Conservation (phyloP, 108 stramenopile species). For the Pseudonitzschia multiseries region DNA sequence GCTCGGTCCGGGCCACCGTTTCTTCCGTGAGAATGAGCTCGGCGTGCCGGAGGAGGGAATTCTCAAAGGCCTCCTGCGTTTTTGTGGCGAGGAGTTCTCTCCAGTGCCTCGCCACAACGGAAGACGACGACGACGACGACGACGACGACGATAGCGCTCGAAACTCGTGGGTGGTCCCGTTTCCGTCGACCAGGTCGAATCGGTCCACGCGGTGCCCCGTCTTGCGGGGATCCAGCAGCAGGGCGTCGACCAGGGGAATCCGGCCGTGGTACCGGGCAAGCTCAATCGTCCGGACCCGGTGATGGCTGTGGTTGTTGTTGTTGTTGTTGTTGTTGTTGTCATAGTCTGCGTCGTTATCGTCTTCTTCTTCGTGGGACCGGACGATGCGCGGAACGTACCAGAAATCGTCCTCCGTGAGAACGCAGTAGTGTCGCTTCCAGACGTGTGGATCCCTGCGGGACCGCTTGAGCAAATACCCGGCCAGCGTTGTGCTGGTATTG, state of each 20-base stretch:
- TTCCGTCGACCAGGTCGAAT: slow-evolving; percentile 22
- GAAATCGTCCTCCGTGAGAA: slow-evolving; percentile 52
- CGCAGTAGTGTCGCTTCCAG: slow-evolving; percentile 47
- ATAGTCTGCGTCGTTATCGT: too few species aligned
- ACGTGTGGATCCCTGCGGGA: slow-evolving; percentile 40
- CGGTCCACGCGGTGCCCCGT: slow-evolving; percentile 16
- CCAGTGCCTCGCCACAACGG: slow-evolving; percentile 30
- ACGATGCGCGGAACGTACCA: slow-evolving; percentile 43
- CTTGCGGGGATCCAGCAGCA: slow-evolving; percentile 33
- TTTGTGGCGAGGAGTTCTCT: slow-evolving; percentile 29
- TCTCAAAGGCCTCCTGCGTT: slow-evolving; percentile 45
- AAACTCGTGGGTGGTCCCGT: slow-evolving; percentile 41
- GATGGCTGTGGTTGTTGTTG: neutral
- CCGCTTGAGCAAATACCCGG: slow-evolving; percentile 54
- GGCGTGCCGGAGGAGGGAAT: slow-evolving; percentile 42
- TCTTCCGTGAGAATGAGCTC: slow-evolving; percentile 49
- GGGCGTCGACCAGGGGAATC: slow-evolving; percentile 36
- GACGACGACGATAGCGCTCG: too few species aligned
- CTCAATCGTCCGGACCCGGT: neutral
- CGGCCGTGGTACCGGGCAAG: slow-evolving; percentile 31
- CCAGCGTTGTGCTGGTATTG: slow-evolving; percentile 4
- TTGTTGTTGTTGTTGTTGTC: too few species aligned
- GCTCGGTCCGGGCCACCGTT: slow-evolving; percentile 37
- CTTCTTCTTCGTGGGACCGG: neutral
- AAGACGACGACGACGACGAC: too few species aligned